Evolutionary conservation across 768 basidiomycete species (phyloP), one percentile per base, ranked within the genome.

Genomic region (Harrya chromipes): DNA sequence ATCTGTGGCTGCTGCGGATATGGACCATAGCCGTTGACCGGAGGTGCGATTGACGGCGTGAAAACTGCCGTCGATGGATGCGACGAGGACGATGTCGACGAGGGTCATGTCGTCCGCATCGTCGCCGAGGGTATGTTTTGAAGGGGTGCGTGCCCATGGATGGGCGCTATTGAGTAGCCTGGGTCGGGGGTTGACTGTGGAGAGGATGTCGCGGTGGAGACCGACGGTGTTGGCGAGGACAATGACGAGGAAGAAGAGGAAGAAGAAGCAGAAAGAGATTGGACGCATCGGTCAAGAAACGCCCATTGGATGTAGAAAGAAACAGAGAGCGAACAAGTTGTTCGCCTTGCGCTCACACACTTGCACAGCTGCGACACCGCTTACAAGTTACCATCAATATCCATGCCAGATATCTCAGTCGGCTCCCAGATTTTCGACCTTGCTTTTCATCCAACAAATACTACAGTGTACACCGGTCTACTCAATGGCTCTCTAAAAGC

Each of bases 31-130:
- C 9, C 81, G 75, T 14, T 79, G 78, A 0, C 95, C 95, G 0
- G 86, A 85, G 0, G 86, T 84, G 52, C 95, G 76, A 62, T 95
- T 93, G 55, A 98, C 76, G 0, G 93, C 97, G 73, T 97, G 94
- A 29, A 99, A 84, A 50, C 85, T 91, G 21, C 95, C 95, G 70
- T 98, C 94, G 23, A 99, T 84, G 7, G 93, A 93, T 1, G 94
- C 90, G 11, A 95, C 80, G 16, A 99, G 81, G 23, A 97, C 87
- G 47, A 90, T 79, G 60, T 95, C 87, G 51, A 93, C 68, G 11
- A 95, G 71, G 43, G 85, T 77, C 17, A 83, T 73, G 49, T 86
- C 81, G 37, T 71, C 59, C 1, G 48, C 50, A 46, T 57, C 53
- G 51, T 62, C 52, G 33, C 20, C 26, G 20, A 47, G 48, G 11